phyloP scores from a whole-genome alignment of 2,329 filamentous ascomycete genomes.

The Microdochium trichocladiopsis region DNA sequence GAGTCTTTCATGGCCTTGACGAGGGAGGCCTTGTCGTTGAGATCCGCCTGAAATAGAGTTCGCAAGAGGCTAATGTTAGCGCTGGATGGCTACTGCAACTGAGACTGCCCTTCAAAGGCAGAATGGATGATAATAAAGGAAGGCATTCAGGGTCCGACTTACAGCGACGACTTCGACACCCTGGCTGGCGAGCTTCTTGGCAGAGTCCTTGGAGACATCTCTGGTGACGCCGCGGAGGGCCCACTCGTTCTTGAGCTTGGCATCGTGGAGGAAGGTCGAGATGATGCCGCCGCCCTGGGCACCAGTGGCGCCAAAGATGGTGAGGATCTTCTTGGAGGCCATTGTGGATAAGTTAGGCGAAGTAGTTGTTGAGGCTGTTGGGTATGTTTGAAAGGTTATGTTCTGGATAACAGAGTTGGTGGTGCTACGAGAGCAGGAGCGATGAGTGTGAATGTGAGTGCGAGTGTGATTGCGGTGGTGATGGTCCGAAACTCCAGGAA shows the following conservation, averaged over 20 bases:
- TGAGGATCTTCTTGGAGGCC: slow-evolving; percentile 35
- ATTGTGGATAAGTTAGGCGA: slow-evolving; percentile 3
- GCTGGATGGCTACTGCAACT: too few species aligned
- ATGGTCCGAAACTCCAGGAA: neutral
- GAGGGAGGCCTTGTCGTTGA: slow-evolving; percentile 37
- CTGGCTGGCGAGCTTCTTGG: slow-evolving; percentile 32
- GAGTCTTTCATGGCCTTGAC: slow-evolving; percentile 35
- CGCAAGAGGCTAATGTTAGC: neutral
- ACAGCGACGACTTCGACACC: slow-evolving; percentile 43
- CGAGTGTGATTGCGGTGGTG: neutral
- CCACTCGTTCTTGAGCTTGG: slow-evolving; percentile 38
- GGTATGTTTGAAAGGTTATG: neutral
- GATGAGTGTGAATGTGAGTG: neutral
- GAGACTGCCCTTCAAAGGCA: too few species aligned
- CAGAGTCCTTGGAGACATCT: slow-evolving; percentile 30
- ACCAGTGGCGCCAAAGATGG: slow-evolving; percentile 52
- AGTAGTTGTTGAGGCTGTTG: neutral
- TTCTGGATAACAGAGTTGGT: neutral
- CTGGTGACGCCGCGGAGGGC: slow-evolving; percentile 49
- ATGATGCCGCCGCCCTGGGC: slow-evolving; percentile 53
- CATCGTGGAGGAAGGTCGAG: slow-evolving; percentile 25
- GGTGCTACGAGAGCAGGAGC: neutral
- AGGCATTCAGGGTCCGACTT: slow-evolving; percentile 10
- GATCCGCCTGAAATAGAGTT: slow-evolving; percentile 30
- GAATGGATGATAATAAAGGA: neutral